Percentiles rank a stretch among this genome's conserved stretches.
Evolutionary conservation across 768 basidiomycete species (phyloP).

Genomic region (Mycena amicta): DNA sequence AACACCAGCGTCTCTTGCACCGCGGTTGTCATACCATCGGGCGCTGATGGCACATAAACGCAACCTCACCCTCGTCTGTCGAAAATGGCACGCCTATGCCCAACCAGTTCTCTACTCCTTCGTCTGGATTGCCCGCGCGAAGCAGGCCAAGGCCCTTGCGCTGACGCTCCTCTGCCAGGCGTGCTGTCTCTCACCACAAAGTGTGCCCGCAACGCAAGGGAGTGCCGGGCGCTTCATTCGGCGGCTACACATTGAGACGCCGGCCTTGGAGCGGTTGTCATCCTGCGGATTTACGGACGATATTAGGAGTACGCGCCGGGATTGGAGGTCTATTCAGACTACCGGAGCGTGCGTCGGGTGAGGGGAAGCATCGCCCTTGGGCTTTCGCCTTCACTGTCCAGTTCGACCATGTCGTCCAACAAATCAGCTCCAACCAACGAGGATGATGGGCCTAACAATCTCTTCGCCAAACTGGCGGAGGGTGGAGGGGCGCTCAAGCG

Average conservation of each 20-base stretch:
- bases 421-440: slow-evolving; percentile 25
- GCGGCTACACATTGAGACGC: slow-evolving; percentile 72
- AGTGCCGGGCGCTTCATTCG: slow-evolving; percentile 54
- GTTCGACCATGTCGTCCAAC: neutral
- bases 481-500: slow-evolving; percentile 55
- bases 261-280: slow-evolving; percentile 63
- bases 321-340: slow-evolving; percentile 64
- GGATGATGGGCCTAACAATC: slow-evolving; percentile 54
- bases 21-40: slow-evolving; percentile 47
- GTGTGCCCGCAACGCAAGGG: slow-evolving; percentile 24
- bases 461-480: slow-evolving; percentile 61
- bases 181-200: slow-evolving; percentile 8
- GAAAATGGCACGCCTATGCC: slow-evolving; percentile 54
- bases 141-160: slow-evolving; percentile 51
- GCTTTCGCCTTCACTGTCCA: no score
- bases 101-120: slow-evolving; percentile 66
- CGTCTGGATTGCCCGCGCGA: slow-evolving; percentile 65
- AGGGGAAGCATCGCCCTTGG: neutral
- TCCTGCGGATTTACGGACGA: slow-evolving; percentile 66
- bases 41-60: slow-evolving; percentile 51
- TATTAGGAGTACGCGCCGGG: slow-evolving; percentile 66
- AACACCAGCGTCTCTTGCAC: slow-evolving; percentile 36
- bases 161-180: slow-evolving; percentile 22
- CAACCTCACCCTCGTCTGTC: slow-evolving; percentile 54
- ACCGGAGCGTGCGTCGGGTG: slow-evolving; percentile 62